phyloP scores from a whole-genome alignment of 2,329 filamentous ascomycete genomes.

The Ophiosphaerella korrae region DNA sequence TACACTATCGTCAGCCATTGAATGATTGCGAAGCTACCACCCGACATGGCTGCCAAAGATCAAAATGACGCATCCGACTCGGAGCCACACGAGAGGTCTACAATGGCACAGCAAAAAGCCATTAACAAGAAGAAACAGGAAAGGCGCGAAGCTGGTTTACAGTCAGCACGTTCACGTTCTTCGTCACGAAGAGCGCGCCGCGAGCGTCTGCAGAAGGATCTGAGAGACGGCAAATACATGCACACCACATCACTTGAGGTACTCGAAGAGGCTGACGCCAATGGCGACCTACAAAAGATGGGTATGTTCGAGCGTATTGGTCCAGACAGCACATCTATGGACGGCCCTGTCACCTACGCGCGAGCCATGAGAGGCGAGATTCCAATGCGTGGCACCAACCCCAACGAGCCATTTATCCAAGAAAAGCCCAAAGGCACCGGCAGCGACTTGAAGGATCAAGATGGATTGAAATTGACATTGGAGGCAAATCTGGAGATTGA shows the following conservation, averaged over 20 bases:
- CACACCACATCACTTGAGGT: slow-evolving; percentile 55
- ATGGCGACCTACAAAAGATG: slow-evolving; percentile 54
- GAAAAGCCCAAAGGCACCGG: slow-evolving; percentile 48
- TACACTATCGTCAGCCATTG: slow-evolving; percentile 7
- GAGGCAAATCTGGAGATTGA: slow-evolving; percentile 83
- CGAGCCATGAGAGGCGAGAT: slow-evolving; percentile 61
- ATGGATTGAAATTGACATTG: slow-evolving; percentile 72
- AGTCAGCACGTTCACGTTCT: slow-evolving; percentile 53
- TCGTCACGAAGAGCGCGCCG: slow-evolving; percentile 55
- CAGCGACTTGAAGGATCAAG: slow-evolving; percentile 57
- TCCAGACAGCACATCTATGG: slow-evolving; percentile 61
- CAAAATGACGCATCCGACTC: slow-evolving; percentile 35
- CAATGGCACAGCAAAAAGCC: slow-evolving; percentile 54
- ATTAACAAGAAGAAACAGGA: slow-evolving; percentile 49
- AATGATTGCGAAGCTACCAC: slow-evolving; percentile 22
- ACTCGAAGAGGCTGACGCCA: slow-evolving; percentile 58
- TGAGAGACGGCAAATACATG: slow-evolving; percentile 58
- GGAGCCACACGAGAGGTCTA: slow-evolving; percentile 49
- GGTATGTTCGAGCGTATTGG: slow-evolving; percentile 62
- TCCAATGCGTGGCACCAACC: slow-evolving; percentile 58
- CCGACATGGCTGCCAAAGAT: slow-evolving; percentile 39
- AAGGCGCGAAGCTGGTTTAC: slow-evolving; percentile 44
- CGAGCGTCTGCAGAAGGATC: slow-evolving; percentile 52
- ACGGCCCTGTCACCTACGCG: slow-evolving; percentile 61
- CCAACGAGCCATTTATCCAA: slow-evolving; percentile 54